These are phyloP conservation scores for Sporopachydermia lactativora DNA, from an alignment of 805 yeast species.

Conservation along the genomic window DNA sequence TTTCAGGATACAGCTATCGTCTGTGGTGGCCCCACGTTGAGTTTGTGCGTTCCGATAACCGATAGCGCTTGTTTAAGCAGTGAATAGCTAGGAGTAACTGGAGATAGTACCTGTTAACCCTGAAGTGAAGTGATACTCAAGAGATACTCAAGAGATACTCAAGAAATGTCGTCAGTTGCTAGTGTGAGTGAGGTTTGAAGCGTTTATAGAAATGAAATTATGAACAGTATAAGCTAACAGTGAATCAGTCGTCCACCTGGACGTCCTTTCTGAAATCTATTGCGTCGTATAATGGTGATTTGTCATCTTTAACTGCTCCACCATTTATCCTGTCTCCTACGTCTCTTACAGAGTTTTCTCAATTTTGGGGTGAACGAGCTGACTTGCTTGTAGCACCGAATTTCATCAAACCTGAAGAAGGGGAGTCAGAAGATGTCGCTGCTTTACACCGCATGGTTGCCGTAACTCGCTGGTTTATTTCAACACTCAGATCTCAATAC, in stretches of 20 bases:
- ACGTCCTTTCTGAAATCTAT: conserved; percentile 80
- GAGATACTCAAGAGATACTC: too few relatives aligned
- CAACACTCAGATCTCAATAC: conserved; percentile 86
- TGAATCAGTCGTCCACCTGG: conserved; percentile 50
- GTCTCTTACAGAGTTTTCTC: conserved; percentile 81
- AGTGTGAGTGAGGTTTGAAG: too few relatives aligned
- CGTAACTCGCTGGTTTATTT: conserved; percentile 82
- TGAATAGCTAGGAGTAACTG: too few relatives aligned
- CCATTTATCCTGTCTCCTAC: conserved; percentile 90
- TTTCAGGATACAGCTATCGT: too few relatives aligned
- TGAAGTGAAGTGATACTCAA: too few relatives aligned
- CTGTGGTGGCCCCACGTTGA: too few relatives aligned
- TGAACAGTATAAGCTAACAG: too few relatives aligned
- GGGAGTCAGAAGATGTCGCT: conserved; percentile 29
- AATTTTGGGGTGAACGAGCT: conserved; percentile 92
- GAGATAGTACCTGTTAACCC: too few relatives aligned
- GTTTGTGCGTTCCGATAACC: too few relatives aligned
- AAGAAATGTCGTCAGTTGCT: too few relatives aligned
- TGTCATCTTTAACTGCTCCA: conserved; percentile 91
- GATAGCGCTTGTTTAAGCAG: too few relatives aligned
- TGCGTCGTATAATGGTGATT: conserved; percentile 86
- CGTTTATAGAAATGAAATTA: too few relatives aligned
- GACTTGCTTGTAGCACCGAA: conserved; percentile 68
- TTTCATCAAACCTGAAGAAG: conserved; percentile 26
- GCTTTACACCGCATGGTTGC: conserved; percentile 58